Evolutionary conservation across 805 yeast species (phyloP), one percentile per base, ranked within the genome.

Genomic region (Sugiyamaella valdiviana): DNA sequence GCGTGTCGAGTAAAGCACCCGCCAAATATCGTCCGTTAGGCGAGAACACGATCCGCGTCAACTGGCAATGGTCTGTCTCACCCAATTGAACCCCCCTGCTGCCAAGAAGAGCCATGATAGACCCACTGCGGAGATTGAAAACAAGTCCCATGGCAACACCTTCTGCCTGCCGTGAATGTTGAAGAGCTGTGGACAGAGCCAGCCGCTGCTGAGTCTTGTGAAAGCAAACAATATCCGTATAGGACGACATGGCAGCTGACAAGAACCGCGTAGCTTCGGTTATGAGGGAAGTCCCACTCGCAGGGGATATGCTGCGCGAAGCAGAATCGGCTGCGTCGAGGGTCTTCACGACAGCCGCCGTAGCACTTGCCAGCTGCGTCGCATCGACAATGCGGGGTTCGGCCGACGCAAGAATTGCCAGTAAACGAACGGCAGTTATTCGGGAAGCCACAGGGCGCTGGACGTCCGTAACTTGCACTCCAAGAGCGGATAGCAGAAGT

Each of bases 141-240:
- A 55, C 59, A 19, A 51, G 26, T 5, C 56, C 59, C 29, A 51
- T 15, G 7, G 52, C n/a, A 10, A 42, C 17, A 14, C 40, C 35
- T n/a, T 24, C 24, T 15, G 22, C 36, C 9, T 19, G 5, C 36
- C 48, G n/a, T 19, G 36, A 17, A 40, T 20, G 42, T 22, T 14
- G 41, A n/a, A 10, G 32, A 15, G 22, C n/a, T 14, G 20, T 47
- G 46, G 15, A 36, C 40, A 7, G 56, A 42, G 60, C 61, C 7
- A 57, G 51, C 14, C 56, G 29, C 42, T 57, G 61, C 32, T 53
- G 58, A 7, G 44, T 49, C 46, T 55, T 56, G 46, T 57, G 57
- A 46, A 57, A 57, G 7, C 57, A 46, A 21, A 55, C 42, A n/a
- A 44, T 39, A 15, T 51, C 53, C 10, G 60, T 56, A 38, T 44